phyloP scores from a whole-genome alignment of 1,284 basidiomycete species.

The Cryptococcus hybrid region DNA sequence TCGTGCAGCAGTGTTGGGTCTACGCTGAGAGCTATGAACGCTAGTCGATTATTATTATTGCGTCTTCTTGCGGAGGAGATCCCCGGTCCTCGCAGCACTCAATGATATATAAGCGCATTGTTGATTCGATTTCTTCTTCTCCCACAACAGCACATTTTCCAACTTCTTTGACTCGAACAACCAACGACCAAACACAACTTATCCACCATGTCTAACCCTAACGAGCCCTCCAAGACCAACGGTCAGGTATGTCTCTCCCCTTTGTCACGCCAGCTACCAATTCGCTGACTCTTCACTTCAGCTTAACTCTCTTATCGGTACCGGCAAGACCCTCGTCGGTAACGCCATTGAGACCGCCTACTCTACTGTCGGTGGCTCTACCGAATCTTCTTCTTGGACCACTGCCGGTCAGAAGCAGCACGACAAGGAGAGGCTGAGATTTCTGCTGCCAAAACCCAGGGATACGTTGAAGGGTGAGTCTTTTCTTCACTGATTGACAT shows the following conservation, averaged over 20 bases:
- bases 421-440: slow-evolving; percentile 57
- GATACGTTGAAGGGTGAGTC: slow-evolving; percentile 57
- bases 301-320: slow-evolving; percentile 47
- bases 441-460: slow-evolving; percentile 45
- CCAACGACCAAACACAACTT: slow-evolving; percentile 4
- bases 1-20: too few relatives aligned
- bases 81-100: too few relatives aligned
- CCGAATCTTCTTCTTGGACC: slow-evolving; percentile 34
- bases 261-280: neutral
- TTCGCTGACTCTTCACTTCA: slow-evolving; percentile 3
- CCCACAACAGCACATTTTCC: neutral
- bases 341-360: slow-evolving; percentile 59
- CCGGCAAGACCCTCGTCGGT: slow-evolving; percentile 53
- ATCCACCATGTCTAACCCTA: slow-evolving; percentile 23
- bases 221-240: slow-evolving; percentile 58
- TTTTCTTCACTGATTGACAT: neutral
- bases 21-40: too few relatives aligned
- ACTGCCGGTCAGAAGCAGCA: slow-evolving; percentile 62
- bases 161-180: neutral
- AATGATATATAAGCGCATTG: neutral
- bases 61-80: too few relatives aligned
- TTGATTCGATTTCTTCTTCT: neutral
- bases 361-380: slow-evolving; percentile 43
- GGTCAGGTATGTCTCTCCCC: slow-evolving; percentile 54
- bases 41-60: too few relatives aligned